These are phyloP conservation scores for Oryza punctata DNA, from an alignment of 176 grass and related monocot species.

Conservation along the genomic window DNA sequence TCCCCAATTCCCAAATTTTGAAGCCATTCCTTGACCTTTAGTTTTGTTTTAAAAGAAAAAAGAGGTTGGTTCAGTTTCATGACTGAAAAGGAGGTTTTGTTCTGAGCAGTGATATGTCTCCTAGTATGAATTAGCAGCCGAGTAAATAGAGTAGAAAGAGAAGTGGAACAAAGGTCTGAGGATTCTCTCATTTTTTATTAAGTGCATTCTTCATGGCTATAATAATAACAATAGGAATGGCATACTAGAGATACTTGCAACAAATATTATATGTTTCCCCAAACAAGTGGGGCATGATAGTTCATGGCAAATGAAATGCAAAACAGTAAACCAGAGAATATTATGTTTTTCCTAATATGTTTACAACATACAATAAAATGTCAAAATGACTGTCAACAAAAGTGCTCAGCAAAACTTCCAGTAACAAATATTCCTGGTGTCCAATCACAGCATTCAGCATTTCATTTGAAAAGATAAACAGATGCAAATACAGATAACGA, in stretches of 20 bases:
- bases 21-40: conserved; percentile 93
- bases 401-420: background rate
- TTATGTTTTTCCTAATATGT: background rate
- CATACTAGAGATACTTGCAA: conserved; percentile 3
- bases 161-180: background rate
- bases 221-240: background rate
- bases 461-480: conserved; percentile 16
- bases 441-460: background rate
- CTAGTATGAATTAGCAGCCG: background rate
- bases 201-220: background rate
- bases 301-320: background rate
- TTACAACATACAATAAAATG: background rate
- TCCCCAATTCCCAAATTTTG: conserved; percentile 82
- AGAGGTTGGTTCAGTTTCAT: background rate
- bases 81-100: conserved; percentile 8
- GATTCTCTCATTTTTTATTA: background rate
- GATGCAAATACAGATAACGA: background rate
- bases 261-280: background rate
- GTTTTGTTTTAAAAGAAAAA: background rate
- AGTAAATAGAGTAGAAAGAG: background rate
- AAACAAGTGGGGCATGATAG: conserved; percentile 24
- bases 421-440: background rate
- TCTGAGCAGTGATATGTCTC: background rate
- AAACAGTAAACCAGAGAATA: background rate
- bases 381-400: background rate